A percentile compares a stretch with the other conserved stretches of the same genome.
These are phyloP conservation scores for Phanerochaete carnosa DNA, from an alignment of 768 basidiomycete species.

Conservation along the genomic window DNA sequence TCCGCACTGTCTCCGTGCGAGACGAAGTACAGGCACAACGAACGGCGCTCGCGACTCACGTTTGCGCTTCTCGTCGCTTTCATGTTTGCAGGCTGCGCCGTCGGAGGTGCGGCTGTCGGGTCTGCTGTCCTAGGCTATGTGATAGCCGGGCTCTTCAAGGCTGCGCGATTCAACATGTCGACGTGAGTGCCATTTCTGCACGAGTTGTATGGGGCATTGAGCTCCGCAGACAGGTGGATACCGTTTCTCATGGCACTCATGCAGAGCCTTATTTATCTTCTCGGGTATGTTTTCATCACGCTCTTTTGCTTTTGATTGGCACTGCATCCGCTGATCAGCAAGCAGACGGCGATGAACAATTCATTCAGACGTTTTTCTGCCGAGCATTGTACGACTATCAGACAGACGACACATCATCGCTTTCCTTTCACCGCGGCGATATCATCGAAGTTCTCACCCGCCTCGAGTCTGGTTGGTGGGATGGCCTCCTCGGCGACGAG, in stretches of 20 bases:
- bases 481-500: conserved; percentile 84
- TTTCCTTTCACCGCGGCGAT: conserved; percentile 84
- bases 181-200: conserved; percentile 28
- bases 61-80: conserved; percentile 39
- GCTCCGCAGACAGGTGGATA: conserved; percentile 31
- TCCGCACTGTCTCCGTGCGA: conserved; percentile 7
- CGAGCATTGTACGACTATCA: conserved; percentile 90
- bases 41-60: conserved; percentile 34
- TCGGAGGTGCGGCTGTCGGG: conserved; percentile 36
- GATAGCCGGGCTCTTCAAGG: conserved; percentile 35
- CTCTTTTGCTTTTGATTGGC: neutral
- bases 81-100: conserved; percentile 29
- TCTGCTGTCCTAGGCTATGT: conserved; percentile 37
- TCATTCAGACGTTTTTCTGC: conserved; percentile 75
- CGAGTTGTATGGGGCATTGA: neutral
- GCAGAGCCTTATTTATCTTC: conserved; percentile 35
- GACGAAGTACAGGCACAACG: conserved; percentile 26
- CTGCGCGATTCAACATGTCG: conserved; percentile 36
- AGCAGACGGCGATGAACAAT: conserved; percentile 60
- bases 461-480: conserved; percentile 97
- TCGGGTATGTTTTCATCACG: conserved; percentile 29
- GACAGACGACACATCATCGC: conserved; percentile 82
- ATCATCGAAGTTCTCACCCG: conserved; percentile 92
- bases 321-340: too few relatives aligned
- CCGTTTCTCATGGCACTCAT: conserved; percentile 41